These are phyloP conservation scores for Calocybe cyanea DNA, from an alignment of 768 basidiomycete species.

Conservation along the genomic window DNA sequence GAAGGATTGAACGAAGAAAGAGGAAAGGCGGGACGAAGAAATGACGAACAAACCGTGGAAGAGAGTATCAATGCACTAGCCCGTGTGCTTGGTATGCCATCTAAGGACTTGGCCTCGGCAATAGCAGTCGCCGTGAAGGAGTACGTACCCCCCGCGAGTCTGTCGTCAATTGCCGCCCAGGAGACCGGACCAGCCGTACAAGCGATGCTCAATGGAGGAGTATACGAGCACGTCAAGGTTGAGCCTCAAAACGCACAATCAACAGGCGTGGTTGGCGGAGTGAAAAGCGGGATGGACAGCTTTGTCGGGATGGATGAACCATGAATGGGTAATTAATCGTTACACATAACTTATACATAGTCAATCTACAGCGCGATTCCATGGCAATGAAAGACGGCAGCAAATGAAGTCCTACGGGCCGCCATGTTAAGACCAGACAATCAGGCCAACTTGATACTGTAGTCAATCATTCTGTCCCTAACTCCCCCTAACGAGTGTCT, in stretches of 20 bases:
- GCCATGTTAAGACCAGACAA: too few species aligned
- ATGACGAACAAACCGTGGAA: constrained; percentile 38
- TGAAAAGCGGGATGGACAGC: constrained; percentile 31
- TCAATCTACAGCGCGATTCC: too few species aligned
- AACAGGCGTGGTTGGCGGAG: constrained; percentile 25
- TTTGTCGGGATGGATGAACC: constrained; percentile 50
- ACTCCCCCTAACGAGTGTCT: too few species aligned
- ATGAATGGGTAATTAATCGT: too few species aligned
- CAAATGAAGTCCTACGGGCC: too few species aligned
- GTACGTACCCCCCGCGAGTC: constrained; percentile 55
- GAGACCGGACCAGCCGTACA: constrained; percentile 44
- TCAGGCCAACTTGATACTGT: too few species aligned
- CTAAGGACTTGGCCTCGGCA: constrained; percentile 58
- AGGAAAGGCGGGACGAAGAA: constrained; percentile 1
- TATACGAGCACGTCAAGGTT: constrained; percentile 13
- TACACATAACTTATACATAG: too few species aligned
- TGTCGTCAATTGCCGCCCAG: constrained; percentile 49
- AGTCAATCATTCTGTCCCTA: too few species aligned
- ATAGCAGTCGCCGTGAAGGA: constrained; percentile 58
- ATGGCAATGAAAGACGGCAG: too few species aligned
- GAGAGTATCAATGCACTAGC: constrained; percentile 58
- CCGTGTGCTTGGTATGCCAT: constrained; percentile 55
- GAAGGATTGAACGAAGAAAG: constrained; percentile 8
- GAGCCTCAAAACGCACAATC: constrained; percentile 8
- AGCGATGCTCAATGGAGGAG: constrained; percentile 27